phyloP scores from a whole-genome alignment of 2,329 filamentous ascomycete genomes.

The Colletotrichum sp. region DNA sequence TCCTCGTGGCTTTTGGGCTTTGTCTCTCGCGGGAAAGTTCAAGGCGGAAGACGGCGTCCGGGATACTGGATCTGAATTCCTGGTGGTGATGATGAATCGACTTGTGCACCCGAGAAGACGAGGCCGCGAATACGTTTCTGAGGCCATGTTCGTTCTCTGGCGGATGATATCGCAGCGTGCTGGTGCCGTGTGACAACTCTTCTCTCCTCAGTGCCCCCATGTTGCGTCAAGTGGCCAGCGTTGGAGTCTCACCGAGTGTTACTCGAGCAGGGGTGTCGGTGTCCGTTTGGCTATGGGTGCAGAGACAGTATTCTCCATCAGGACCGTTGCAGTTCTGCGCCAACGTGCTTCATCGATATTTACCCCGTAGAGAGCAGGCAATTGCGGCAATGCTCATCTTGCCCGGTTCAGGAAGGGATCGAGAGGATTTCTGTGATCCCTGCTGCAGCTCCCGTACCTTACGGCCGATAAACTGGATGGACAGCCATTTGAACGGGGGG shows the following conservation, averaged over 20 bases:
- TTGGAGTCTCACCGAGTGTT: neutral
- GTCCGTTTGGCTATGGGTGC: neutral
- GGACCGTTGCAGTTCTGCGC: neutral
- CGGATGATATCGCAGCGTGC: neutral
- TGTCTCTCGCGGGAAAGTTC: neutral
- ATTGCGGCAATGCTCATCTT: neutral
- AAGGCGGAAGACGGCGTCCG: neutral
- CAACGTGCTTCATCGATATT: neutral
- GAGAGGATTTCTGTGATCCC: neutral
- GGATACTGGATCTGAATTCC: neutral
- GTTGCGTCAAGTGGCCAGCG: neutral
- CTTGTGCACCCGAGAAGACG: neutral
- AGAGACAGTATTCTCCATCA: neutral
- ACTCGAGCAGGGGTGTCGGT: neutral
- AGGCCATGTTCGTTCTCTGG: neutral
- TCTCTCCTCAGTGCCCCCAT: neutral
- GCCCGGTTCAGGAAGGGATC: neutral
- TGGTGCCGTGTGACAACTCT: neutral
- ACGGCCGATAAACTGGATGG: slow-evolving; percentile 2
- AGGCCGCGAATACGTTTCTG: neutral
- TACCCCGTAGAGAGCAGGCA: neutral
- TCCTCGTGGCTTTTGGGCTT: neutral
- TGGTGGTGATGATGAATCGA: neutral
- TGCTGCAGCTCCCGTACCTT: neutral
- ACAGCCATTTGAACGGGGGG: neutral